Evolutionary conservation across 148 eudicot genomes (phyloP).

Genomic region (Chenopodium quinoa): DNA sequence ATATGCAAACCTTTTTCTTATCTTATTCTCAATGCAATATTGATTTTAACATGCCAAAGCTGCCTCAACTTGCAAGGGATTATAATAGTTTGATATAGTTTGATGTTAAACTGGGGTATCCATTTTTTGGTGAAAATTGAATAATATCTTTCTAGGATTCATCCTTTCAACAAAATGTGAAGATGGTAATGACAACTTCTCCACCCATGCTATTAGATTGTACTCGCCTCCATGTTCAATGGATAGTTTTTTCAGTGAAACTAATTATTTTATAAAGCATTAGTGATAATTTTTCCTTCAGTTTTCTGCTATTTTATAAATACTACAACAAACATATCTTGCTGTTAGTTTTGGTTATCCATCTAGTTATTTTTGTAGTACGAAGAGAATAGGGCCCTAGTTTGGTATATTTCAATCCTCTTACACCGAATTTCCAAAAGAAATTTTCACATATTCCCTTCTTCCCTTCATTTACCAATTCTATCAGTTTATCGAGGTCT

Average conservation of each 20-base stretch:
- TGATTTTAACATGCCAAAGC: not conserved
- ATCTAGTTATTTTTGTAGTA: not conserved
- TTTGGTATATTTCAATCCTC: not conserved
- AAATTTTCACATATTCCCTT: too few species aligned
- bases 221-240: not conserved
- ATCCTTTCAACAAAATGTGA: not conserved
- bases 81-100: not conserved
- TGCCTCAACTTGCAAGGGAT: not conserved
- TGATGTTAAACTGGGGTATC: not conserved
- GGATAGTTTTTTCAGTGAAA: not conserved
- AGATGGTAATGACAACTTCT: not conserved
- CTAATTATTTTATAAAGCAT: not conserved
- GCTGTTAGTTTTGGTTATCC: not conserved
- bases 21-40: not conserved
- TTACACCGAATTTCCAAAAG: not conserved
- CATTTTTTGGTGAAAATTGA: not conserved
- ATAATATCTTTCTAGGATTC: not conserved
- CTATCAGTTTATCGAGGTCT: not conserved
- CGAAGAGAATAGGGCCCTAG: not conserved
- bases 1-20: not conserved
- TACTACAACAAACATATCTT: not conserved
- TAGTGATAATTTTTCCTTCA: not conserved
- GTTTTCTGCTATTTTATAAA: not conserved
- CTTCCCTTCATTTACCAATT: not conserved
- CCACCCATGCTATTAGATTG: not conserved